A percentile compares a stretch with the other conserved stretches of the same genome.
These are phyloP conservation scores for Lasiodiplodia theobromae DNA, from an alignment of 2,329 filamentous ascomycete species.

Conservation along the genomic window DNA sequence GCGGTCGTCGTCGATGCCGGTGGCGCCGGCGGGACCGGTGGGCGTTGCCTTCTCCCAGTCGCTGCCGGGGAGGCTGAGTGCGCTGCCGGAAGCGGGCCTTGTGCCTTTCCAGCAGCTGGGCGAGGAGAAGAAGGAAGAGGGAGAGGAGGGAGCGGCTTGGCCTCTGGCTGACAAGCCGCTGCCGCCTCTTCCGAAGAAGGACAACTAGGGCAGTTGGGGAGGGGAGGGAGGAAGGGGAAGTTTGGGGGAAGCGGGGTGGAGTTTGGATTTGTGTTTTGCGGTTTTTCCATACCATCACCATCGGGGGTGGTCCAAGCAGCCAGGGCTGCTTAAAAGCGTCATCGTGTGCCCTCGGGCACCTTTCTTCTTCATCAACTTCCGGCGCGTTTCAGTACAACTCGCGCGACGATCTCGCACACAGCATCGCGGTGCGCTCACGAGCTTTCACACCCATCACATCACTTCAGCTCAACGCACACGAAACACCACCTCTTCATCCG, in stretches of 20 bases:
- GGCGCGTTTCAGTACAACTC: background rate
- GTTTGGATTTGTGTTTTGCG: background rate
- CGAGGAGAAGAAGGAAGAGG: background rate
- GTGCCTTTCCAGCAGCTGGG: background rate
- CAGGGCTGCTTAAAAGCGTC: background rate
- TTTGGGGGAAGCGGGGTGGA: background rate
- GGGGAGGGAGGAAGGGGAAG: background rate
- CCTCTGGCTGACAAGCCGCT: slow-evolving; percentile 2
- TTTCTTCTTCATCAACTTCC: background rate
- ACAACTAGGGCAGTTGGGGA: background rate
- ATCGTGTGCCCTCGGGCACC: background rate
- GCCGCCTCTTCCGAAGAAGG: slow-evolving; percentile 1
- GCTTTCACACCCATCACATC: background rate
- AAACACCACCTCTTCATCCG: background rate
- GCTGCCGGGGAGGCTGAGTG: too few relatives aligned
- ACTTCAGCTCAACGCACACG: background rate
- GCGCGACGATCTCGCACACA: background rate
- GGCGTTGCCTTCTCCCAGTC: background rate
- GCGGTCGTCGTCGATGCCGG: background rate
- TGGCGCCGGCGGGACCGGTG: background rate
- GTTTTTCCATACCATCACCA: too few relatives aligned
- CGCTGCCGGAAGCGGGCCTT: background rate
- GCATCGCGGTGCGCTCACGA: background rate
- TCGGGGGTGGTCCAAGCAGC: too few relatives aligned
- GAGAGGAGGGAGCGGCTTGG: background rate